phyloP scores from a whole-genome alignment of 768 basidiomycete genomes.

The Collybia sordida region DNA sequence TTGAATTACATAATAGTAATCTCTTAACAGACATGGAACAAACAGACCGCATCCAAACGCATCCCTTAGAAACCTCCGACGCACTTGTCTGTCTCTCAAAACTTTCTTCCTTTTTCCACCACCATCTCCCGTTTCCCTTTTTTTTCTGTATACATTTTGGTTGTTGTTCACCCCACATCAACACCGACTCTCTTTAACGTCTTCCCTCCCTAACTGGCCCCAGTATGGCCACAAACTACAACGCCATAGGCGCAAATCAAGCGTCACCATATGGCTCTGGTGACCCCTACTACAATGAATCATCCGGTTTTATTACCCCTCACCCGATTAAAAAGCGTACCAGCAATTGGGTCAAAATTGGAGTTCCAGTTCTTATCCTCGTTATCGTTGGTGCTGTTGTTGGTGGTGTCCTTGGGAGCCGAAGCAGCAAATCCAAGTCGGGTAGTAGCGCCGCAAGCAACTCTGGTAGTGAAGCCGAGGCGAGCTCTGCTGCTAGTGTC shows the following conservation, averaged over 20 bases:
- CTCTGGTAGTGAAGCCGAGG: conserved; percentile 40
- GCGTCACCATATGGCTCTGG: conserved; percentile 46
- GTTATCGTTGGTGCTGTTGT: conserved; percentile 68
- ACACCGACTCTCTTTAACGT: conserved; percentile 21
- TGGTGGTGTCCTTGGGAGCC: conserved; percentile 79
- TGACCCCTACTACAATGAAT: conserved; percentile 68
- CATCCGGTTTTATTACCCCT: conserved; percentile 69
- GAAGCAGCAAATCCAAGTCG: conserved; percentile 41
- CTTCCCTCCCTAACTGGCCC: conserved; percentile 12
- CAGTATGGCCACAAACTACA: conserved; percentile 35
- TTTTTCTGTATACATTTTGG: conserved; percentile 16
- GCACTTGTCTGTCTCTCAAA: not conserved
- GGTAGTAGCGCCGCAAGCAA: conserved; percentile 41
- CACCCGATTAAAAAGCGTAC: conserved; percentile 45
- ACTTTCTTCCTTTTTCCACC: conserved; percentile 2
- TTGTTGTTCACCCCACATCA: conserved; percentile 8
- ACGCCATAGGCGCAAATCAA: conserved; percentile 18
- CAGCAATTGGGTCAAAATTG: conserved; percentile 77
- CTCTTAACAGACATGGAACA: no score
- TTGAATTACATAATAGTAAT: no score
- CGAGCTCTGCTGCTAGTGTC: conserved; percentile 55
- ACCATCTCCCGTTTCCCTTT: not conserved
- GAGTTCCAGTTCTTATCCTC: conserved; percentile 62
- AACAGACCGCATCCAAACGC: conserved; percentile 1
- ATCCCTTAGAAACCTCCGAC: not conserved